Conservation (phyloP, 2,329 filamentous ascomycete species). For the Talaromyces sp. region DNA sequence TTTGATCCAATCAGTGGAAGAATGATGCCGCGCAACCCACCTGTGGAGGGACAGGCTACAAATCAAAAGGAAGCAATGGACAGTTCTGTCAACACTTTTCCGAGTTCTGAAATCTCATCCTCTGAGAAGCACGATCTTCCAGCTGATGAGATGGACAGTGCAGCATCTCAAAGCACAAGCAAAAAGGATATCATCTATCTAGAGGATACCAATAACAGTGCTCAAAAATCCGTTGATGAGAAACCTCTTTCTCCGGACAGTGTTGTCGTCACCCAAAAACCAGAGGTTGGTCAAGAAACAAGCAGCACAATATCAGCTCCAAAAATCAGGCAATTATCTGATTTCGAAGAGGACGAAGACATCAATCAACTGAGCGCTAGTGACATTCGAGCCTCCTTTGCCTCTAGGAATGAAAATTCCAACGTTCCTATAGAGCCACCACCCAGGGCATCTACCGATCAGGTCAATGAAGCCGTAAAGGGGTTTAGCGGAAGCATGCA, state of each 20-base stretch:
- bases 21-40: constrained; percentile 1
- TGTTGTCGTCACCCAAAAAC: not conserved
- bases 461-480: not conserved
- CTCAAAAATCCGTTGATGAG: not conserved
- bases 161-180: not conserved
- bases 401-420: constrained; percentile 16
- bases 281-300: not conserved
- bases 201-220: not conserved
- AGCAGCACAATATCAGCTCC: not conserved
- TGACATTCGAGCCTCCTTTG: constrained; percentile 30
- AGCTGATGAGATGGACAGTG: not conserved
- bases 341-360: constrained; percentile 20
- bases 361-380: constrained; percentile 29
- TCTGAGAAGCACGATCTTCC: not conserved
- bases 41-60: not conserved
- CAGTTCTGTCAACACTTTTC: not conserved
- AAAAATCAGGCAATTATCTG: not conserved
- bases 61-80: not conserved
- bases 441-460: not conserved
- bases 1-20: constrained; percentile 11
- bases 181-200: not conserved
- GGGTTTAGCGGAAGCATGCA: constrained; percentile 6
- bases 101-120: not conserved
- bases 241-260: not conserved
- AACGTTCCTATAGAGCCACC: constrained; percentile 5